Base-by-base conservation (phyloP, 2,329 filamentous ascomycete species). In the Paramyrothecium roridum region DNA sequence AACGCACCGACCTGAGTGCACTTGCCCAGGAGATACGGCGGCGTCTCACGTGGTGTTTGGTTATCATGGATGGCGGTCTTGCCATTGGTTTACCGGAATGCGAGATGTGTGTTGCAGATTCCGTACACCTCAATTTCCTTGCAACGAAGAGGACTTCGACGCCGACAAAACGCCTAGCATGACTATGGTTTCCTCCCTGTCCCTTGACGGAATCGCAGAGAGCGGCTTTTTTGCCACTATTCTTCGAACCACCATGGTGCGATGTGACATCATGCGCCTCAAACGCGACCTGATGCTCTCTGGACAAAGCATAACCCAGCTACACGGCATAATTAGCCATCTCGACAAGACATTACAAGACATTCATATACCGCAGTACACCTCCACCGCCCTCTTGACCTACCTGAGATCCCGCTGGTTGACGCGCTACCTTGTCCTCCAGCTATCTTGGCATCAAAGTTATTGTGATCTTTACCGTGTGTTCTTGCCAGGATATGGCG, bases 391-490 rank as follows among this genome's bases (percentile, higher is more conserved):
- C 16, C 33, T 16, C 8, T 37, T 16, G 10, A 37, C 10, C 33
- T 16, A 37, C 8, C 16, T 16, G 33, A 8, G 16, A 10, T 10
- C 8, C 33, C 33, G 10, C 16, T 37, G 33, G 33, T 37, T 37
- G 16, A 8, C 33, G 8, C 33, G 33, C 16, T 16, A 16, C 33
- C 8, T 37, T 37, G 10, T 37, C 16, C 10, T 37, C 10, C 10
- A 10, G 16, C 8, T 37, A 16, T 37, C 33, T 10, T 37, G 33
- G 59, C 71, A 74, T 22, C 73, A 75, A 37, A 69, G 67, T 11
- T 67, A 75, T 48, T 74, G 71, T 56, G 73, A 76, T 51, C 51
- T 75, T 8, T 75, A 74, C 54, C 68, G 74, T 8, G 63, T 74
- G 20, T 63, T 74, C 2, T 59, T 76, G 2, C 61, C 64, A 2